Evolutionary conservation across 2,329 filamentous ascomycete species (phyloP).

Genomic region (Sclerotinia glacialis): DNA sequence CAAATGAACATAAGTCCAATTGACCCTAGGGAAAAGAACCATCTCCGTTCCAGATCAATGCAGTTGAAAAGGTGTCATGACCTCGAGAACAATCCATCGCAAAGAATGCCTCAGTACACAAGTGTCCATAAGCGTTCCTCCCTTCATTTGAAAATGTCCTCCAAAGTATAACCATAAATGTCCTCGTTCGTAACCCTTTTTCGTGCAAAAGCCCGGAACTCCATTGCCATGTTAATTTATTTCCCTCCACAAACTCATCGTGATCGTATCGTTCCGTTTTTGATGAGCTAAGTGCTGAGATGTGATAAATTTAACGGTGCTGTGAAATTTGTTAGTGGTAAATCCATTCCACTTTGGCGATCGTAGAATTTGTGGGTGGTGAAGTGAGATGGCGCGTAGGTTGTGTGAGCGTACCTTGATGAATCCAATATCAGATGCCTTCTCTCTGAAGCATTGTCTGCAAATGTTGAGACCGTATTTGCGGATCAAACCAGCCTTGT

Average conservation of each 20-base stretch:
- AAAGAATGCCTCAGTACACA: constrained; percentile 19
- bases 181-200: constrained; percentile 18
- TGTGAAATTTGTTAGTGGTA: constrained; percentile 22
- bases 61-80: constrained; percentile 14
- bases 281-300: constrained; percentile 15
- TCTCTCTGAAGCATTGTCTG: constrained; percentile 77
- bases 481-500: constrained; percentile 98
- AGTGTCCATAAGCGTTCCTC: constrained; percentile 20
- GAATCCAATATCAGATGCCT: constrained; percentile 70
- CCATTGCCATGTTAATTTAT: constrained; percentile 23
- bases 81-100: constrained; percentile 20
- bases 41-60: constrained; percentile 22
- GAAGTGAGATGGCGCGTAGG: neutral
- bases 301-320: constrained; percentile 34
- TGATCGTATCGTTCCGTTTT: constrained; percentile 12
- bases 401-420: constrained; percentile 56
- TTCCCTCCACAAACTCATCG: constrained; percentile 16
- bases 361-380: neutral
- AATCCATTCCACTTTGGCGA: neutral
- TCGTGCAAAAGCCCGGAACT: constrained; percentile 25
- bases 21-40: constrained; percentile 18
- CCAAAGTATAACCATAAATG: constrained; percentile 14
- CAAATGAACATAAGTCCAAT: constrained; percentile 14
- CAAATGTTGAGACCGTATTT: constrained; percentile 96
- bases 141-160: constrained; percentile 21